A percentile compares a stretch with the other conserved stretches of the same genome.
Evolutionary conservation across 2,329 filamentous ascomycete genomes (phyloP).

Genomic region (Fusarium neocosmosporiellum): DNA sequence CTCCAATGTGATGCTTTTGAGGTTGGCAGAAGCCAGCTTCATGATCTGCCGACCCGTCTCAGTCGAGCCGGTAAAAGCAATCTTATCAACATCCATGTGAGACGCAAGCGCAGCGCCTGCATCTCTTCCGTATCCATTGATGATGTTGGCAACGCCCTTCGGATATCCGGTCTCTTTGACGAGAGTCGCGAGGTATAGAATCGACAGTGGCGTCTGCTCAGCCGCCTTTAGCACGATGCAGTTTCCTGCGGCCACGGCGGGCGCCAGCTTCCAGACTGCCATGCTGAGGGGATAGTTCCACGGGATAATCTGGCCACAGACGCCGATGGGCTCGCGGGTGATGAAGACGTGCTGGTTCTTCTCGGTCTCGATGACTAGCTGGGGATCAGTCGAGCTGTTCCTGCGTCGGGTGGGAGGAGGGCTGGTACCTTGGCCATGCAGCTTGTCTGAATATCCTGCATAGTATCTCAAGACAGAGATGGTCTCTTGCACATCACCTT

Average conservation of each 20-base stretch:
- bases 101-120: not conserved
- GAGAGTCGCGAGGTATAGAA: not conserved
- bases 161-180: not conserved
- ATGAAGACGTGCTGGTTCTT: not conserved
- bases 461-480: not conserved
- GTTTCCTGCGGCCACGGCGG: not conserved
- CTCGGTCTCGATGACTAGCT: not conserved
- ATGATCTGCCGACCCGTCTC: not conserved
- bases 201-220: not conserved
- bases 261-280: not conserved
- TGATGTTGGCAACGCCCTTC: not conserved
- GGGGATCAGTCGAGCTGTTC: no score
- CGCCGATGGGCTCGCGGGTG: constrained; percentile 15
- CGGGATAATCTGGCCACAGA: constrained; percentile 26
- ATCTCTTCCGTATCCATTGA: not conserved
- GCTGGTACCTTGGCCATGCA: not conserved
- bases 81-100: not conserved
- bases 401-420: no score
- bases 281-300: constrained; percentile 9
- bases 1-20: not conserved
- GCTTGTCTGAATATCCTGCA: not conserved
- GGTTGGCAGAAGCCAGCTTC: not conserved
- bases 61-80: not conserved
- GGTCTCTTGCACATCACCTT: not conserved
- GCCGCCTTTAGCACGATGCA: not conserved